Conservation (phyloP, 441 rosid genomes). For the Jatropha podagrica region DNA sequence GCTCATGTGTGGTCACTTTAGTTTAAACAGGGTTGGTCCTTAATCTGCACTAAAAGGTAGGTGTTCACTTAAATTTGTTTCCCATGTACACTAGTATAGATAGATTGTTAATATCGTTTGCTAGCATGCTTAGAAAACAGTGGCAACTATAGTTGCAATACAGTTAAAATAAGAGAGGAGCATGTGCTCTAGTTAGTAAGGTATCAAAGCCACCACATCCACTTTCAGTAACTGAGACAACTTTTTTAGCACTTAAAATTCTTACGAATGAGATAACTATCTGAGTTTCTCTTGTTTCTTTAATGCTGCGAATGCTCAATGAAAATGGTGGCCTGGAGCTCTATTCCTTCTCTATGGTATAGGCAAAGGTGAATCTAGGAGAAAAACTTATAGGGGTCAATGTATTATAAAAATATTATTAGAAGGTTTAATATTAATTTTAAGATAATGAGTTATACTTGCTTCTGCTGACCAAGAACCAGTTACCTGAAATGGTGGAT, state of each 20-base stretch:
- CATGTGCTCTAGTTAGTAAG: neutral
- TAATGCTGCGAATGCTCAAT: neutral
- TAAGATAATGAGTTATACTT: neutral
- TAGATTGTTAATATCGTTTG: neutral
- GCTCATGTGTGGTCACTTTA: too few species aligned
- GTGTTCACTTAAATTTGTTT: neutral
- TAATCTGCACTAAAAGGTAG: too few species aligned
- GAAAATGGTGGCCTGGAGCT: neutral
- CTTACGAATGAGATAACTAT: neutral
- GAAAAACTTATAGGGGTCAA: too few species aligned
- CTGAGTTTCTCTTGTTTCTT: neutral
- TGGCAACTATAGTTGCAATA: neutral
- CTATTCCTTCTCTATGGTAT: neutral
- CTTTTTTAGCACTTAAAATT: neutral
- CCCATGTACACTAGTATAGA: neutral
- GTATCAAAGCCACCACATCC: too few species aligned
- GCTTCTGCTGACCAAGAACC: slow-evolving; percentile 1
- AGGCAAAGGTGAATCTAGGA: neutral
- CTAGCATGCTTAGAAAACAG: neutral
- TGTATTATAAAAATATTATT: too few species aligned
- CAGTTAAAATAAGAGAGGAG: neutral
- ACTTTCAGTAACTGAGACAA: neutral
- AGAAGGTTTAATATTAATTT: too few species aligned
- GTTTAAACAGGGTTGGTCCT: too few species aligned
- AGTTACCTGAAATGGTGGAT: neutral